Percentiles rank a stretch among this genome's conserved stretches.
phyloP scores from a whole-genome alignment of 768 basidiomycete genomes.

The Podaxis carcinomalis region DNA sequence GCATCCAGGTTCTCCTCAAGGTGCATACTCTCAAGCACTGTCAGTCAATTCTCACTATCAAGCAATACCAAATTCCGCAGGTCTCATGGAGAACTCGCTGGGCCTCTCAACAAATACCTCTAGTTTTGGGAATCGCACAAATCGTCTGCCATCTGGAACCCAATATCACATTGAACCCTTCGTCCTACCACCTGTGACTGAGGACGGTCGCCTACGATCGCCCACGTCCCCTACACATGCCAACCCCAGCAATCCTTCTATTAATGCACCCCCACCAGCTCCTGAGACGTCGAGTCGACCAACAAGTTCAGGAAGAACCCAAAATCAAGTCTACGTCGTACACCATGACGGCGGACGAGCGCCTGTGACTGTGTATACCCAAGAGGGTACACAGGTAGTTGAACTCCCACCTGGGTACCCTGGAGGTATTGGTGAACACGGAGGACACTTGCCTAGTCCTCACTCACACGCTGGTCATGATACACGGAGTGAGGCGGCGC shows the following conservation, averaged over 20 bases:
- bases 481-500: slow-evolving; percentile 16
- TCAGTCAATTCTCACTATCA: slow-evolving; percentile 21
- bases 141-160: not conserved
- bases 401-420: slow-evolving; percentile 56
- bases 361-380: slow-evolving; percentile 55
- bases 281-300: slow-evolving; percentile 9
- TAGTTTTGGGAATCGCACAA: not conserved
- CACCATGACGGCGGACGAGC: slow-evolving; percentile 57
- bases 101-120: slow-evolving; percentile 12
- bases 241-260: slow-evolving; percentile 14
- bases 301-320: slow-evolving; percentile 8
- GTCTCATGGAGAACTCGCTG: slow-evolving; percentile 12
- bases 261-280: slow-evolving; percentile 1
- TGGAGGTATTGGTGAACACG: slow-evolving; percentile 13
- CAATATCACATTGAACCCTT: slow-evolving; percentile 43
- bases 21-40: slow-evolving; percentile 15
- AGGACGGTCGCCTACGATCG: slow-evolving; percentile 22
- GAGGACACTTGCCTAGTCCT: not conserved
- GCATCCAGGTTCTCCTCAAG: slow-evolving; percentile 18
- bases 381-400: slow-evolving; percentile 51
- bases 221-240: slow-evolving; percentile 7
- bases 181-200: slow-evolving; percentile 27
- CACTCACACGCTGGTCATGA: not conserved
- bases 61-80: slow-evolving; percentile 23
- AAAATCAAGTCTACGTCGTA: slow-evolving; percentile 47